Base-by-base conservation (phyloP, 1,139 yeast genomes). In the Tardiomyces depauwii region DNA sequence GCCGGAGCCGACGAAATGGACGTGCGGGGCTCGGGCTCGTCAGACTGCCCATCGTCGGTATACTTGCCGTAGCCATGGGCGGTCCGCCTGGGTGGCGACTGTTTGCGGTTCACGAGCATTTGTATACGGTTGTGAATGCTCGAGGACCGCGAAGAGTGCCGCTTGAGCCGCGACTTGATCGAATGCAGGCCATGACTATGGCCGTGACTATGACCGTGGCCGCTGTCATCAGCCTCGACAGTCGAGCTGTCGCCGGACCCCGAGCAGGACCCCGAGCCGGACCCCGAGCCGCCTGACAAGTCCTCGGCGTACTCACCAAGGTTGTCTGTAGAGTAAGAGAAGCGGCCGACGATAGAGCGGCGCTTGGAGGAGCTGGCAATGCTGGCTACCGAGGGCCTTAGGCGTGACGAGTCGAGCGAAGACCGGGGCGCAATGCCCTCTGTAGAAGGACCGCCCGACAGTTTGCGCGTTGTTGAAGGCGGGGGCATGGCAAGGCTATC, bases 11-110 rank as follows among this genome's bases (percentile, higher is more conserved):
- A 51, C 16, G 57, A 52, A 11, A 49, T 52, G 3, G 55, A 51
- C 18, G 59, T 51, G 39, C 16, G 36, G 3, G 36, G 36, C n/a
- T 30, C 16, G 5, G 36, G 16, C 36, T 30, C 36, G 16, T 30
- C 16, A 12, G 36, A 10, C 16, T 12, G 36, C 10, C 30, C 42
- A 10, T 54, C 56, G 45, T 76, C 83, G 0, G 88, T 81, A 58
- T 73, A 82, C 55, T 76, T 76, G 2, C 94, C 94, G 58, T 85
- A 85, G 0, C 94, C 94, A 14, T 67, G 64, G 0, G 94, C 94
- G 0, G 88, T 79, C 55, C 75, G 78, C 18, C 69, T 66, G 4
- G 76, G 72, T 12, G 74, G 70, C 1, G 75, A 72, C 33, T 72
- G 72, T 18, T 65, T 58, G 45, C 70, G 69, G 51, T 65, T 72